Evolutionary conservation across 2,329 filamentous ascomycete genomes (phyloP).

Genomic region (Epicoccum nigrum): DNA sequence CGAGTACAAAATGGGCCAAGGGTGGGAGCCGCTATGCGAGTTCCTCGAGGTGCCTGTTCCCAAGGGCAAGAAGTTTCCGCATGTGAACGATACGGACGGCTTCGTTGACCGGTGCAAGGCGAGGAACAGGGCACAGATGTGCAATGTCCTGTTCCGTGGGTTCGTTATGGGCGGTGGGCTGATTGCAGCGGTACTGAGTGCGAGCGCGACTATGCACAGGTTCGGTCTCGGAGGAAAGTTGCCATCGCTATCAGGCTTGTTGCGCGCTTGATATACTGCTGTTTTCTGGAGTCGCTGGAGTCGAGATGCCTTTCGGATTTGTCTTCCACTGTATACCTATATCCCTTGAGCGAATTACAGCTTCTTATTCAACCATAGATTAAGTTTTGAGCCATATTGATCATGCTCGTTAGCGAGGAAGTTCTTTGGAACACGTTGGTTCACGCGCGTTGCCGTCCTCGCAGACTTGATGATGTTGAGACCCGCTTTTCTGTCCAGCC

Average conservation of each 20-base stretch:
- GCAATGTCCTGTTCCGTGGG: slow-evolving; percentile 52
- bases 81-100: slow-evolving; percentile 35
- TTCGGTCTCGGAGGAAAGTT: slow-evolving; percentile 7
- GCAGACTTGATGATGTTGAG: background rate
- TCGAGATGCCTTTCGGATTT: background rate
- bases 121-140: slow-evolving; percentile 62
- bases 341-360: background rate
- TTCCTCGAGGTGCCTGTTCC: slow-evolving; percentile 35
- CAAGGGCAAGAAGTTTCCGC: slow-evolving; percentile 35
- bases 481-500: slow-evolving; percentile 6
- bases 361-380: too few relatives aligned
- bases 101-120: slow-evolving; percentile 61
- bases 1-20: slow-evolving; percentile 28
- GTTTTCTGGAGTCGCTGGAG: background rate
- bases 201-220: slow-evolving; percentile 8
- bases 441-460: background rate
- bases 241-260: slow-evolving; percentile 3
- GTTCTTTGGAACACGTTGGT: background rate
- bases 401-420: too few relatives aligned
- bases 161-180: slow-evolving; percentile 10
- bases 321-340: background rate
- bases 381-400: too few relatives aligned
- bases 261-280: slow-evolving; percentile 1
- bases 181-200: slow-evolving; percentile 8
- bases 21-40: slow-evolving; percentile 37